Percentiles rank a stretch among this genome's conserved stretches.
phyloP scores from a whole-genome alignment of 1,139 yeast species.

The Hansenula sp. region DNA sequence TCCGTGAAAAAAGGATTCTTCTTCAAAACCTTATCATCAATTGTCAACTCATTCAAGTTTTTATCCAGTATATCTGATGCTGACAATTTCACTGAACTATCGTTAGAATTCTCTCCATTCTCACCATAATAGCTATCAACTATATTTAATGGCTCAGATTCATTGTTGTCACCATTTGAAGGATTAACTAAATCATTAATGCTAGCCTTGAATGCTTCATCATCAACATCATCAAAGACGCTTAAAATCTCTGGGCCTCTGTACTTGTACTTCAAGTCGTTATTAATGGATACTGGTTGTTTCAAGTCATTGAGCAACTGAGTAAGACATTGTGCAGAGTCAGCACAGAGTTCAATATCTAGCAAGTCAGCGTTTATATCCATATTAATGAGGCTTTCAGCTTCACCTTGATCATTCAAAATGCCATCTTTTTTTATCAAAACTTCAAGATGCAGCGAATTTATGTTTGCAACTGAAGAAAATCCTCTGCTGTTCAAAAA shows the following conservation, averaged over 20 bases:
- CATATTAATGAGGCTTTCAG: conserved; percentile 30
- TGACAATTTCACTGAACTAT: not conserved
- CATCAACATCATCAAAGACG: conserved; percentile 46
- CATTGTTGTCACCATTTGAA: not conserved
- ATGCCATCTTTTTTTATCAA: conserved; percentile 6
- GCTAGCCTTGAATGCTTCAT: conserved; percentile 25
- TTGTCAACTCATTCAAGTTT: conserved; percentile 26
- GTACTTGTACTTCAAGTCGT: conserved; percentile 50
- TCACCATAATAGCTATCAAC: conserved; percentile 34
- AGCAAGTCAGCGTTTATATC: conserved; percentile 46
- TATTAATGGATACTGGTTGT: conserved; percentile 55
- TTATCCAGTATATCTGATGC: conserved; percentile 25
- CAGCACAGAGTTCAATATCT: conserved; percentile 71
- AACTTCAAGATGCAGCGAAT: conserved; percentile 29
- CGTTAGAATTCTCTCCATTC: conserved; percentile 7
- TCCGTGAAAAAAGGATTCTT: conserved; percentile 14
- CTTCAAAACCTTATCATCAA: conserved; percentile 9
- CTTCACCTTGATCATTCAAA: not conserved
- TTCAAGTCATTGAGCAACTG: conserved; percentile 71
- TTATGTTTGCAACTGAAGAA: conserved; percentile 40
- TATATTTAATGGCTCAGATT: conserved; percentile 23
- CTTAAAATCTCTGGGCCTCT: conserved; percentile 34
- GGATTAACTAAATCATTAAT: not conserved
- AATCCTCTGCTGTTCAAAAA: conserved; percentile 37
- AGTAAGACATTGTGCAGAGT: conserved; percentile 67